These are phyloP conservation scores for Leptographium lundbergii DNA, from an alignment of 2,329 filamentous ascomycete genomes.

Conservation along the genomic window DNA sequence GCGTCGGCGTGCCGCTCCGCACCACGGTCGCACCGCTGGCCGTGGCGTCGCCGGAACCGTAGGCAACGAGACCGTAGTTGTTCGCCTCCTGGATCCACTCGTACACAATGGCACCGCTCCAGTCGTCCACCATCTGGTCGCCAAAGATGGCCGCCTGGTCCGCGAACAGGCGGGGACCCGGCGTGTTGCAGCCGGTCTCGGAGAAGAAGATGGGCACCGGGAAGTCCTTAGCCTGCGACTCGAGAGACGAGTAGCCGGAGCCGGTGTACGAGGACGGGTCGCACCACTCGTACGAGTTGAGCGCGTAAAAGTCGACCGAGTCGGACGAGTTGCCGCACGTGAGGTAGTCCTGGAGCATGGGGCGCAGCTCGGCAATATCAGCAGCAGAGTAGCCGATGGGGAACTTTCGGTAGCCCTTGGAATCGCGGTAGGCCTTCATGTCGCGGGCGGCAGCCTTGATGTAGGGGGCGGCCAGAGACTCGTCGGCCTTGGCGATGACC, in stretches of 20 bases:
- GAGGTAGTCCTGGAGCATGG: slow-evolving; percentile 57
- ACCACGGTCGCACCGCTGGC: slow-evolving; percentile 62
- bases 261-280: slow-evolving; percentile 42
- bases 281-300: slow-evolving; percentile 82
- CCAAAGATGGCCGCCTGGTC: slow-evolving; percentile 72
- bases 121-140: slow-evolving; percentile 53
- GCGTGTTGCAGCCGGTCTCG: slow-evolving; percentile 71
- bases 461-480: slow-evolving; percentile 59
- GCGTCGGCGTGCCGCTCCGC: slow-evolving; percentile 59
- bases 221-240: slow-evolving; percentile 54
- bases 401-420: slow-evolving; percentile 66
- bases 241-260: slow-evolving; percentile 59
- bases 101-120: slow-evolving; percentile 73
- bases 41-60: slow-evolving; percentile 46
- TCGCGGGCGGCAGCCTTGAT: slow-evolving; percentile 73
- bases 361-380: slow-evolving; percentile 59
- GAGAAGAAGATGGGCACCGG: slow-evolving; percentile 83
- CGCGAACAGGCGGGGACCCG: slow-evolving; percentile 47
- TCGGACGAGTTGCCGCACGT: slow-evolving; percentile 62
- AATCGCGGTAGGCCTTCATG: slow-evolving; percentile 67
- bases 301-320: slow-evolving; percentile 67
- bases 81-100: slow-evolving; percentile 84
- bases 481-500: slow-evolving; percentile 52
- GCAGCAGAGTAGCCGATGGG: slow-evolving; percentile 81
- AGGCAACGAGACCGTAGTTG: slow-evolving; percentile 68